Evolutionary conservation across 2,329 filamentous ascomycete genomes (phyloP), one percentile per base, ranked within the genome.

Genomic region (Xylaria sp.): DNA sequence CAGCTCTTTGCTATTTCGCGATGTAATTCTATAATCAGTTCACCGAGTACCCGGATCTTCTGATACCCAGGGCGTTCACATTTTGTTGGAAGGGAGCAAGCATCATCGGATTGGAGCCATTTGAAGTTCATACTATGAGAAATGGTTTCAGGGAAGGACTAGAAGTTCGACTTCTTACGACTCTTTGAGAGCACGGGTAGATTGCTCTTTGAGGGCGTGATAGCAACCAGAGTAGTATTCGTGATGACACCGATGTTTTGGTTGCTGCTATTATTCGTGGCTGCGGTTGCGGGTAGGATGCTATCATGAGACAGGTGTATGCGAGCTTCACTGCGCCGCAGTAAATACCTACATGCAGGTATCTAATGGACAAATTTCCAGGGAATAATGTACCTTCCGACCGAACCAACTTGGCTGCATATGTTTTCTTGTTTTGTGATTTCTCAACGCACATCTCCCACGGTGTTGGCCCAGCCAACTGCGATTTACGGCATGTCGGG

Each of bases 61-160:
- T 66, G 70, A 71, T 72, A 72, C 70, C 70, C 70, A 62, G 20
- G 70, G 70, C 68, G 70, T 72, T 70, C 64, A 63, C 60, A 63
- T 63, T 52, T 31, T 41, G 44, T 63, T 68, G 34, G 50, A 63
- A 54, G 28, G 52, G 28, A 59, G 65, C 39, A 64, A 13, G 55
- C 28, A 44, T 39, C 9, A 44, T 59, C 59, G 63, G 61, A 55
- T 61, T 44, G 51, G 63, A 39, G 62, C 13, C 51, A 60, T 65
- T 37, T 5, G 13, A 68, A 39, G 31, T 31, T 51, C 28, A 55
- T 7, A 31, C 31, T 23, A 20, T 28, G 10, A n/a, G 57, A 55
- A 39, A 51, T 41, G 55, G 55, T 60, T 57, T 25, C 25, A 18
- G 34, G 34, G 55, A 55, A 57, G 28, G 31, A 51, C 52, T 51